Evolutionary conservation across 2,329 filamentous ascomycete species (phyloP), one percentile per base, ranked within the genome.

Genomic region (Colletotrichum lini): DNA sequence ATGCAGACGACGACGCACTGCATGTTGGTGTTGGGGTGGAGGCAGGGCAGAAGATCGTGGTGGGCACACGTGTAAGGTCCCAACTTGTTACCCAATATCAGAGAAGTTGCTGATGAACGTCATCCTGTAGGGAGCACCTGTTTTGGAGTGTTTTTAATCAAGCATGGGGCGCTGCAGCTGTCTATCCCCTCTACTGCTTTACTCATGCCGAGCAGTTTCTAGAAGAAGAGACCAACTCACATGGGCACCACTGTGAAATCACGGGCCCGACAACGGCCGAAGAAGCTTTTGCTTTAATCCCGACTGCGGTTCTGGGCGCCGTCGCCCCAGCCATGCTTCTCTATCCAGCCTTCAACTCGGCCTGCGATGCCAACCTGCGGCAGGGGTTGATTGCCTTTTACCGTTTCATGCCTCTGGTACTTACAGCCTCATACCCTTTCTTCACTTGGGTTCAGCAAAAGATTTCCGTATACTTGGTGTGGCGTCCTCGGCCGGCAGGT

Each of bases 1-100:
- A 68, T 64, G 65, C 65, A 68, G 2, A 57, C 65, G 16, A 42
- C 40, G 5, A 57, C 65, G 5, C 59, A 68, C n/a, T 68, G 65
- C 9, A 68, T 68, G 44, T 1, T 68, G 6, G 52, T 64, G 2
- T 21, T 68, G 4, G 65, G 59, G 23, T 68, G 60, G 66, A 40
- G n/a, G 9, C 2, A 3, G n/a, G 66, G 66, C 10, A 58, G 18
- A 1, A 42, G 53, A 16, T 26, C 21, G 2, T 30, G 44, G 13
- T 64, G 23, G 59, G 50, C 42, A 1, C 23, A 16, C 1, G 3
- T 40, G 65, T 68, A 23, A 62, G 56, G 8, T 0, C 10, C 13
- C 8, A 53, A 3, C 8, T n/a, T 26, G 7, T 35, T 38, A 1
- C 52, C 15, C 30, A 15, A 40, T 30, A 1, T 1, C 13, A 2